phyloP scores from a whole-genome alignment of 176 grass and related monocot species.

The Zea luxurians region DNA sequence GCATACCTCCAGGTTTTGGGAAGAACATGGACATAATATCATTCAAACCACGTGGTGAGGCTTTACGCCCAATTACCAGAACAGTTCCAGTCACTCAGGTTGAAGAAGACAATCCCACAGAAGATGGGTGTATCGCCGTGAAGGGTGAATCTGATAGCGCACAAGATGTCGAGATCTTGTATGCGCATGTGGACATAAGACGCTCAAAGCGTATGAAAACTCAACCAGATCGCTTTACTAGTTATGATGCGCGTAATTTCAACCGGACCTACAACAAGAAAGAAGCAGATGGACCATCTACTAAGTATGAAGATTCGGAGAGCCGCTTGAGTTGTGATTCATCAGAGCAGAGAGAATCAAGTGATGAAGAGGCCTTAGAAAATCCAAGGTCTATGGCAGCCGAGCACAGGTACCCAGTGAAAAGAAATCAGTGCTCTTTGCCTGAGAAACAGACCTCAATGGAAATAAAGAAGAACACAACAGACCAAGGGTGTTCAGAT shows the following conservation, averaged over 20 bases:
- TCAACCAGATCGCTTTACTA: conserved; percentile 58
- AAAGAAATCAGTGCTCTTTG: conserved; percentile 26
- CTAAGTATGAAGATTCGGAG: conserved; percentile 3
- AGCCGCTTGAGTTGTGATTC: conserved; percentile 16
- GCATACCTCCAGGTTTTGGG: conserved; percentile 40
- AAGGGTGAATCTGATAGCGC: conserved; percentile 35
- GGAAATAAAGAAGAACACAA: conserved; percentile 27
- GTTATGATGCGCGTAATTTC: conserved; percentile 63
- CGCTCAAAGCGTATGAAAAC: conserved; percentile 75
- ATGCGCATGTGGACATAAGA: conserved; percentile 62
- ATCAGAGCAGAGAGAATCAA: conserved; percentile 18
- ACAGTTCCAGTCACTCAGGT: conserved; percentile 43
- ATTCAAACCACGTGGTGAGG: conserved; percentile 37
- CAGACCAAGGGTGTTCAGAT: conserved; percentile 32
- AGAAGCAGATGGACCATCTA: conserved; percentile 13
- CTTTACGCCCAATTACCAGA: conserved; percentile 46
- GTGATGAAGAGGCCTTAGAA: conserved; percentile 23
- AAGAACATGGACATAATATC: conserved; percentile 57
- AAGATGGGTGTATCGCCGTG: conserved; percentile 3
- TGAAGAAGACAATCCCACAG: conserved; percentile 23
- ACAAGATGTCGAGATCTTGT: conserved; percentile 54
- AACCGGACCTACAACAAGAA: conserved; percentile 38
- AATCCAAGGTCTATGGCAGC: not conserved
- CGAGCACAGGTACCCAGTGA: conserved; percentile 13
- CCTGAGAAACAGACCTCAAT: conserved; percentile 15